phyloP scores from a whole-genome alignment of 352 stramenopile genomes.

The Globisporangium emineosum region DNA sequence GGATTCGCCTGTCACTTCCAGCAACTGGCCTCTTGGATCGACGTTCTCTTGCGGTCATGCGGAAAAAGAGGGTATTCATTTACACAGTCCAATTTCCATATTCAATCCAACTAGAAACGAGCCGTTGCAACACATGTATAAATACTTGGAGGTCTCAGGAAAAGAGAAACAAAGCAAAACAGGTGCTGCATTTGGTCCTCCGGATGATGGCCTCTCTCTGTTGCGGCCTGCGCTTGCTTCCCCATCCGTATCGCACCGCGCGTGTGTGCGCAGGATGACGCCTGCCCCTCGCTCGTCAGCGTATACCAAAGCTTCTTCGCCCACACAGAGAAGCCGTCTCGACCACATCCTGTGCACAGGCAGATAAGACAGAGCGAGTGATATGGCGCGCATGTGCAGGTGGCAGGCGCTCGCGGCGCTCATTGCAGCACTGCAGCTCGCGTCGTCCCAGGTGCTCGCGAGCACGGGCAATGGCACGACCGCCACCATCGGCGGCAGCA shows the following conservation, averaged over 20 bases:
- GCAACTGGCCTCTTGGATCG: neutral
- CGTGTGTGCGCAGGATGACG: neutral
- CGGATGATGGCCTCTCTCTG: neutral
- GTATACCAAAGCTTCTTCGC: neutral
- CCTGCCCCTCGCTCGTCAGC: neutral
- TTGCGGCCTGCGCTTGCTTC: neutral
- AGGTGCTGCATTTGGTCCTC: neutral
- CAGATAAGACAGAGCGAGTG: neutral
- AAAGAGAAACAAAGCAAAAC: too few species aligned
- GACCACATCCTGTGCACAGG: neutral
- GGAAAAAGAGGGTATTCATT: neutral
- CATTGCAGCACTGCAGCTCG: conserved; percentile 1
- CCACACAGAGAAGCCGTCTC: neutral
- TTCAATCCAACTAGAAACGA: too few species aligned
- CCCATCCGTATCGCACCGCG: neutral
- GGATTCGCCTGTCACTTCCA: neutral
- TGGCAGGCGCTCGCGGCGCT: conserved; percentile 5
- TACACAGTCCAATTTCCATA: neutral
- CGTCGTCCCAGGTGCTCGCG: neutral
- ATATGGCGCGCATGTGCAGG: conserved; percentile 8
- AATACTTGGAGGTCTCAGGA: too few species aligned
- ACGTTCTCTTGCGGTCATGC: neutral
- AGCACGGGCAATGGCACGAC: conserved; percentile 14
- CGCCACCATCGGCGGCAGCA: neutral
- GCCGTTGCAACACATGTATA: too few species aligned